Base-by-base conservation (phyloP, 2,329 filamentous ascomycete genomes). In the Penicillium sp. region DNA sequence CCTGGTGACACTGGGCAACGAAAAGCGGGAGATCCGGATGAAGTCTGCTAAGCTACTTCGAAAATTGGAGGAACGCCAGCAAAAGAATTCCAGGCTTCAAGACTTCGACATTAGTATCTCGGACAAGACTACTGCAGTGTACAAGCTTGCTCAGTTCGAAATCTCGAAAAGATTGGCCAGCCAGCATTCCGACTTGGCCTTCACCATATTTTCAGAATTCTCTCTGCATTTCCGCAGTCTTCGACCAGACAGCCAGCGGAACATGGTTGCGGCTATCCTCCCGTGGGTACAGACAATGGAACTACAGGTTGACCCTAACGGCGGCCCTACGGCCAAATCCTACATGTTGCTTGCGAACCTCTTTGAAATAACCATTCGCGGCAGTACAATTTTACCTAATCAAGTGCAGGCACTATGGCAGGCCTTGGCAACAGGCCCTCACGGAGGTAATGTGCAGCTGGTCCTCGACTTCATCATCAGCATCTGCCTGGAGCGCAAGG, bases 61-160 rank as follows among this genome's bases (percentile, higher is more conserved):
- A 38, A 86, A 85, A 0, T 78, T 97, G 1, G 94, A 97, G 72
- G 86, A 91, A 61, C 84, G 90, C 23, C 89, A 94, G 61, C 84
- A 87, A 60, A 88, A 89, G 61, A 94, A 85, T 60, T 96, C 93
- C 1, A 95, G 95, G 68, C 85, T 99, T 7, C 91, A 96, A 69
- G 94, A 99, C 70, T 95, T 97, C 55, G 94, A 99, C 67, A 97
- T 99, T 65, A 97, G 92, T 70, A 94, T 99, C 54, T 95, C 93
- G 0, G 95, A 99, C 75, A 97, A 97, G 75, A 99, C 95, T 0
- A 96, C 96, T 61, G 92, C 93, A 0, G 93, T 99, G 2, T 99
- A 97, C 75, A 99, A 99, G 75, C 80, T 95, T 41, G 94, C 95
- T 0, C 94, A 99, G 68, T 97, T 97, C 61, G 93, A 97, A 69